phyloP scores from a whole-genome alignment of 2,329 filamentous ascomycete genomes.

The Polytolypa hystricis region DNA sequence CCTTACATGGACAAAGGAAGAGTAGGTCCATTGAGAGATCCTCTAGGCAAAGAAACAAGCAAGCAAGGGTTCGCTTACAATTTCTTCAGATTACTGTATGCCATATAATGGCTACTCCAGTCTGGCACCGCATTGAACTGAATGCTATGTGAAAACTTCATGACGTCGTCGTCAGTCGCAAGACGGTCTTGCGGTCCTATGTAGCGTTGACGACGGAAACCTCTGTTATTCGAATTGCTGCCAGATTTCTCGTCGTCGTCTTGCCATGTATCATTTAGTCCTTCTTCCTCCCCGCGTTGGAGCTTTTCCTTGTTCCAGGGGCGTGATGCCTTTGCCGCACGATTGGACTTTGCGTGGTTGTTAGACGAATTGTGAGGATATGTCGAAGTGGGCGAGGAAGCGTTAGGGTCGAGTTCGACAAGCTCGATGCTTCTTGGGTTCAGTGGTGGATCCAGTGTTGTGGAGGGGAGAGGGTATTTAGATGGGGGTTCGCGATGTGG shows the following conservation, averaged over 20 bases:
- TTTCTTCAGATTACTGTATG: constrained; percentile 98
- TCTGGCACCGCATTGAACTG: constrained; percentile 99
- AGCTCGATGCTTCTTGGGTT: constrained; percentile 11
- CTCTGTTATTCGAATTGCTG: too few species aligned
- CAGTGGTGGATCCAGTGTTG: constrained; percentile 10
- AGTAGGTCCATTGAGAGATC: background rate
- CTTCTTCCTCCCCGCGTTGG: too few species aligned
- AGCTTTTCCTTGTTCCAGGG: too few species aligned
- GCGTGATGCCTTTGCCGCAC: too few species aligned
- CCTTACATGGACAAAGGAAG: background rate
- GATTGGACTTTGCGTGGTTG: too few species aligned
- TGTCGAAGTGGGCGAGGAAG: too few species aligned
- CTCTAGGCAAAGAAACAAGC: constrained; percentile 3
- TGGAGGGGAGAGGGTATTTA: background rate
- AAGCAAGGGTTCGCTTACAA: constrained; percentile 48
- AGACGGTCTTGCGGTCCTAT: constrained; percentile 36
- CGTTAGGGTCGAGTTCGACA: constrained; percentile 10
- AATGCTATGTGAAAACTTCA: constrained; percentile 99
- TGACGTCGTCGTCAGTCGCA: constrained; percentile 64
- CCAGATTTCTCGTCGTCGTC: too few species aligned
- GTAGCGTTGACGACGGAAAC: background rate
- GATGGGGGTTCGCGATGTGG: background rate
- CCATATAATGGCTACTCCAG: constrained; percentile 96
- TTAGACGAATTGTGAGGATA: too few species aligned
- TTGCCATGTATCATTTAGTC: too few species aligned